Percentiles rank a stretch among this genome's conserved stretches.
Evolutionary conservation across 345 rosid genomes (phyloP).

Genomic region (Sonneratia caseolaris): DNA sequence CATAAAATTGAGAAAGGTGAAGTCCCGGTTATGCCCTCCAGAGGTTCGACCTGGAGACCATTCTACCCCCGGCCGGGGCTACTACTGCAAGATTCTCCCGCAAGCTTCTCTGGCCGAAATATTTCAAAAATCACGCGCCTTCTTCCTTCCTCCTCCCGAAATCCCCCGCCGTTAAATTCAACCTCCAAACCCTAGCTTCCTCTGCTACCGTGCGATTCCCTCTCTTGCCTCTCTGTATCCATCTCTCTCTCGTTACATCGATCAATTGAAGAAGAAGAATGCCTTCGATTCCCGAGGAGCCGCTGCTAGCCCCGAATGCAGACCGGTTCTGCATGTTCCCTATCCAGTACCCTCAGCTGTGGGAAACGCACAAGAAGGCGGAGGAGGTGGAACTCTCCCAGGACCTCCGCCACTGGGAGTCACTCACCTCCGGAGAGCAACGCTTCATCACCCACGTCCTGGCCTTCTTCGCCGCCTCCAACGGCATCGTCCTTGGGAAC

Average conservation of each 20-base stretch:
- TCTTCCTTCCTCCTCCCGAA: background rate
- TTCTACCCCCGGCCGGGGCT: too few relatives aligned
- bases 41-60: background rate
- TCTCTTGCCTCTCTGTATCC: background rate
- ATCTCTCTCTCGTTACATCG: background rate
- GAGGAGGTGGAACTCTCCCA: constrained; percentile 92
- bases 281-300: constrained; percentile 87
- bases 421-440: constrained; percentile 55
- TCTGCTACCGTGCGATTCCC: background rate
- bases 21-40: background rate
- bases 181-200: background rate
- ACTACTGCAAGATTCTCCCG: constrained; percentile 3
- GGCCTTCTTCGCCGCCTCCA: constrained; percentile 95
- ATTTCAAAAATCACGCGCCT: constrained; percentile 14
- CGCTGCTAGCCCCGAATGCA: constrained; percentile 57
- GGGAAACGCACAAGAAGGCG: constrained; percentile 99
- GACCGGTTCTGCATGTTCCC: constrained; percentile 97
- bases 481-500: constrained; percentile 84
- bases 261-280: constrained; percentile 12
- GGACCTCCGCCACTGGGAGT: constrained; percentile 70
- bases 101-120: constrained; percentile 20
- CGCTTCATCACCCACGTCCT: constrained; percentile 87
- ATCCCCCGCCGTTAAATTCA: background rate
- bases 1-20: background rate
- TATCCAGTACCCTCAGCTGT: constrained; percentile 71